A percentile compares a stretch with the other conserved stretches of the same genome.
phyloP scores from a whole-genome alignment of 1,284 basidiomycete species.

The Rhodotorula sp. region DNA sequence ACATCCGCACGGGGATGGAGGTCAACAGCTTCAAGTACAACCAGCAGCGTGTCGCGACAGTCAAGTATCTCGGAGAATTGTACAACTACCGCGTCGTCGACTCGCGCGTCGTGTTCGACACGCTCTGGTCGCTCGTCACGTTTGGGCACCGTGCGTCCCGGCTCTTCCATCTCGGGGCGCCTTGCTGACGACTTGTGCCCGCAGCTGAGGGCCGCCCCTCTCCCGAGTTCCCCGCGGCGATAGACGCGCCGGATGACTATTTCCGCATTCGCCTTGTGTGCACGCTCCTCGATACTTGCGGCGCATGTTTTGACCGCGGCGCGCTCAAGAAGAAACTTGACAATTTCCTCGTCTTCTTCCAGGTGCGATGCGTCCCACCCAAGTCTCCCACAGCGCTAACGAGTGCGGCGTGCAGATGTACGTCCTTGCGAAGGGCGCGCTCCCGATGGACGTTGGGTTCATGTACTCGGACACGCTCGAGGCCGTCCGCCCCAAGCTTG shows the following conservation, averaged over 20 bases:
- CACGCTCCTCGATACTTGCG: slow-evolving; percentile 89
- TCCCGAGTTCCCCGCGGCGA: slow-evolving; percentile 71
- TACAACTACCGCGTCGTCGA: slow-evolving; percentile 96
- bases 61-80: slow-evolving; percentile 93
- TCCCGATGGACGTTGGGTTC: slow-evolving; percentile 97
- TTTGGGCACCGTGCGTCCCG: slow-evolving; percentile 84
- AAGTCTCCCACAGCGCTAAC: background rate
- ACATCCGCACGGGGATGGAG: slow-evolving; percentile 85
- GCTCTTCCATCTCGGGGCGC: too few relatives aligned
- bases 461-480: slow-evolving; percentile 93
- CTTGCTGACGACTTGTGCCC: background rate
- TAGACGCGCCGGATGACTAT: slow-evolving; percentile 94
- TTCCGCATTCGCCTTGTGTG: slow-evolving; percentile 92
- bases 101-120: slow-evolving; percentile 87
- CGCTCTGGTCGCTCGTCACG: slow-evolving; percentile 90
- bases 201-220: slow-evolving; percentile 83
- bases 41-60: slow-evolving; percentile 83
- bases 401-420: slow-evolving; percentile 66
- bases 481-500: slow-evolving; percentile 76
- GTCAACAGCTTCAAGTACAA: slow-evolving; percentile 94
- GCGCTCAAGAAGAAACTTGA: slow-evolving; percentile 88
- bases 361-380: slow-evolving; percentile 60
- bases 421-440: slow-evolving; percentile 75
- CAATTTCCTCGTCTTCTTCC: slow-evolving; percentile 88
- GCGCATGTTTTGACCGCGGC: slow-evolving; percentile 95